Percentiles rank a stretch among this genome's conserved stretches.
phyloP scores from a whole-genome alignment of 73 alveolate genomes.

The Symbiodinium natans region DNA sequence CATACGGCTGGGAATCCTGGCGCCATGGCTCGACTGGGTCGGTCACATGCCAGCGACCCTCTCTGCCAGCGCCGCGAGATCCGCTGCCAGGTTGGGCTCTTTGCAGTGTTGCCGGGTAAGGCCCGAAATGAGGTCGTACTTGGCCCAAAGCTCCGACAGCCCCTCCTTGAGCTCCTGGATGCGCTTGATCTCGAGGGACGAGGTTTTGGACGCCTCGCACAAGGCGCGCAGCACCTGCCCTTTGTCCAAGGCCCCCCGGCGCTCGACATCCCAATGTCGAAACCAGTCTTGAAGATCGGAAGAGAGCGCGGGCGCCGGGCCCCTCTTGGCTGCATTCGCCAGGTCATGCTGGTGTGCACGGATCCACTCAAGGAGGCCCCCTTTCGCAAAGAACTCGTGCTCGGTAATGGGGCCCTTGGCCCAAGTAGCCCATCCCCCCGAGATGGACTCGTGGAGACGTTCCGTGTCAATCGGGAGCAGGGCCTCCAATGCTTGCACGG shows the following conservation, averaged over 20 bases:
- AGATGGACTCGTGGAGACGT: constrained; percentile 28
- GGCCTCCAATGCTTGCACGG: constrained; percentile 74
- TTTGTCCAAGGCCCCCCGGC: constrained; percentile 76
- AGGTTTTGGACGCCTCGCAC: constrained; percentile 43
- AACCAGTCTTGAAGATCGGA: background rate
- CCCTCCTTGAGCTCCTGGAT: constrained; percentile 7
- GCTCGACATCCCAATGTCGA: constrained; percentile 28
- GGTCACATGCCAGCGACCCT: too few relatives aligned
- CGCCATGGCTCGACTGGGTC: too few relatives aligned
- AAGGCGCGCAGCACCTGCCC: constrained; percentile 80
- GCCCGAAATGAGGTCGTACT: background rate
- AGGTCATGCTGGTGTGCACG: constrained; percentile 90
- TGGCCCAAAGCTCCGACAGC: background rate
- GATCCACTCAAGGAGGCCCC: constrained; percentile 83
- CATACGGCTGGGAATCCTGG: too few relatives aligned
- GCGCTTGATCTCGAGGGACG: background rate
- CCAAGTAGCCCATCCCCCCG: background rate
- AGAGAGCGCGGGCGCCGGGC: constrained; percentile 57
- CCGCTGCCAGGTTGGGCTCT: background rate
- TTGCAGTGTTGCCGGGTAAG: background rate
- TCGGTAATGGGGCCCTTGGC: constrained; percentile 54
- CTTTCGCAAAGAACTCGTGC: constrained; percentile 53
- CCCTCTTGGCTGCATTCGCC: constrained; percentile 61
- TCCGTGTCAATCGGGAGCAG: constrained; percentile 83
- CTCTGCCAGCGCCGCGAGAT: background rate